These are phyloP conservation scores for Malus hybrid DNA, from an alignment of 331 rosid genomes.

Conservation along the genomic window DNA sequence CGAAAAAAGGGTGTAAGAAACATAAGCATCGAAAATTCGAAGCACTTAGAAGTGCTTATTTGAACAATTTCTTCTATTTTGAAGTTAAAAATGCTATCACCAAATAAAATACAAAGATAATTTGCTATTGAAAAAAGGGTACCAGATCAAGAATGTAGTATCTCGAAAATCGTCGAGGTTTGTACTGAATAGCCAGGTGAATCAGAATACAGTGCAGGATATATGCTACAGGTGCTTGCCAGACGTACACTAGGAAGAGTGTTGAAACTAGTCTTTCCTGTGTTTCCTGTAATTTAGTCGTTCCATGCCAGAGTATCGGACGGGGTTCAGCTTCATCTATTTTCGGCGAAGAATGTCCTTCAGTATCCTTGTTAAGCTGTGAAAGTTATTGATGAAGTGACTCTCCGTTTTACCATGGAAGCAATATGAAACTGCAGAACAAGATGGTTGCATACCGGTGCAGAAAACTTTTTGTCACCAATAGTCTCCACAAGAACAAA, in stretches of 20 bases:
- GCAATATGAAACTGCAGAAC: slow-evolving; percentile 1
- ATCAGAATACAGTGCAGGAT: not conserved
- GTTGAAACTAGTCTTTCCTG: not conserved
- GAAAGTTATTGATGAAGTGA: not conserved
- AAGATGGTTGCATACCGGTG: slow-evolving; percentile 7
- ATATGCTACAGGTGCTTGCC: slow-evolving; percentile 2
- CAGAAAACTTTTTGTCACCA: slow-evolving; percentile 46
- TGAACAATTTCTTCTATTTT: not conserved
- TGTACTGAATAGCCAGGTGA: not conserved
- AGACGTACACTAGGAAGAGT: not conserved
- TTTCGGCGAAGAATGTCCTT: not conserved
- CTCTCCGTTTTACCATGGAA: not conserved
- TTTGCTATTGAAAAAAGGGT: not conserved
- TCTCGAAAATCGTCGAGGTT: not conserved
- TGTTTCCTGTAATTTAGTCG: not conserved
- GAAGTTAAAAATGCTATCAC: not conserved
- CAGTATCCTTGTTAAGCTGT: not conserved
- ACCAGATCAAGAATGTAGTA: not conserved
- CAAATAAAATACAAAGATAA: not conserved
- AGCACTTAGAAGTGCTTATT: not conserved
- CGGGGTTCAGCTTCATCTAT: not conserved
- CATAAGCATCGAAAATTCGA: not conserved
- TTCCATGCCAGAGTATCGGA: not conserved
- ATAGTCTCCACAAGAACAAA: no score
- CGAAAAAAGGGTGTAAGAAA: not conserved